Evolutionary conservation across 2,329 filamentous ascomycete genomes (phyloP), one percentile per base, ranked within the genome.

Genomic region (Xylaria sp.): DNA sequence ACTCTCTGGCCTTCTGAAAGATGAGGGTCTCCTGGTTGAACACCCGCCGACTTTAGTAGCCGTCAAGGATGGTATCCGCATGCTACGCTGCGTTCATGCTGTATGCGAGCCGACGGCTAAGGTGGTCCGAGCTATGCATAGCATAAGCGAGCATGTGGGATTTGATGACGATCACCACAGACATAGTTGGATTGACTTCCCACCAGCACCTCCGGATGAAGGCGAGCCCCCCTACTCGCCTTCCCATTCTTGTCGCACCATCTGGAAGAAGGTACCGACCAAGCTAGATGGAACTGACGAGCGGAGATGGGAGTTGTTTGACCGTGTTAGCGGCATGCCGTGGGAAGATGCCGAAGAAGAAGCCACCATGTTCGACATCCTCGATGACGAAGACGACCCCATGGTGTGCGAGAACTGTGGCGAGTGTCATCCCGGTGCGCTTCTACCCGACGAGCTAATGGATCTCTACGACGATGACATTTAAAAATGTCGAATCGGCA

Each of bases 21-120:
- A 87, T 50, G 84, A 86, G 64, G 85, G 85, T 1, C 78, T 87
- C 10, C 81, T 84, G 39, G 76, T 87, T 20, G 82, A 83, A 49
- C 81, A 82, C 5, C 77, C 78, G 0, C 78, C 84, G 2, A 73
- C 80, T 1, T 85, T 81, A 65, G 72, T 86, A 2, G 80, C 80
- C 36, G 76, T 79, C 17, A 77, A 77, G 61, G 81, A 78, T 53
- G 68, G 77, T 22, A 71, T 87, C 27, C 79, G 80, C 45, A 69
- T 74, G 17, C 77, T 86, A 1, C 73, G 75, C 3, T 82, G 81
- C 5, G 76, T 77, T 29, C 70, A 72, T 36, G 20, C 57, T 11
- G 63, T 68, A 45, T 73, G 74, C 38, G 61, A 72, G 27, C 83
- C 81, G 76, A 78, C 77, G 27, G 75, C 79, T 17, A 81, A 81